These are phyloP conservation scores for Aspergillus proliferans DNA, from an alignment of 2,329 filamentous ascomycete genomes.

Conservation along the genomic window DNA sequence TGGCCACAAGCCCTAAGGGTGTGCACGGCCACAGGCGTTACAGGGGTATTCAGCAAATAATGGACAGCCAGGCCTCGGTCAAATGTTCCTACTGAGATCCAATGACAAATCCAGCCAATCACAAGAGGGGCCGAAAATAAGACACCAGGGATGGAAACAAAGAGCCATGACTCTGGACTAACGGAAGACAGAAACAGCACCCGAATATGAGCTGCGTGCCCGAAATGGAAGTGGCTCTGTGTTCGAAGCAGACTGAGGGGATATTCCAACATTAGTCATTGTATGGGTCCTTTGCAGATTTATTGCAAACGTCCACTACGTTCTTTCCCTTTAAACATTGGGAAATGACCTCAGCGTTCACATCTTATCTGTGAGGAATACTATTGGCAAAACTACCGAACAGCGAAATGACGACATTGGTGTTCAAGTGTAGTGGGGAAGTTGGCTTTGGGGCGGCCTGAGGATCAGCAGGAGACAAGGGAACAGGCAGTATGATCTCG, in stretches of 20 bases:
- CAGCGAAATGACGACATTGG: background rate
- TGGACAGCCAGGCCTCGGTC: background rate
- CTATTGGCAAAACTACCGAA: background rate
- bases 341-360: background rate
- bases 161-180: background rate
- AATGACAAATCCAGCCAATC: background rate
- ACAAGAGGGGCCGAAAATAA: background rate
- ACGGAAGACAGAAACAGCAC: background rate
- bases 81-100: background rate
- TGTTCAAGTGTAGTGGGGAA: background rate
- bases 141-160: background rate
- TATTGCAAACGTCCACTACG: background rate
- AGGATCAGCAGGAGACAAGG: slow-evolving; percentile 1
- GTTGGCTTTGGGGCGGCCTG: background rate
- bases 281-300: background rate
- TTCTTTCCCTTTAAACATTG: background rate
- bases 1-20: background rate
- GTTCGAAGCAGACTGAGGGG: background rate
- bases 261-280: background rate
- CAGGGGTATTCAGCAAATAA: background rate
- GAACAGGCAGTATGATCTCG: background rate
- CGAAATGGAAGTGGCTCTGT: background rate
- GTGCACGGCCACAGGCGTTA: background rate
- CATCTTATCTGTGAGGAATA: background rate
- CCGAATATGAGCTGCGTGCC: background rate